These are phyloP conservation scores for Ramichloridium luteum DNA, from an alignment of 2,329 filamentous ascomycete genomes.

Conservation along the genomic window DNA sequence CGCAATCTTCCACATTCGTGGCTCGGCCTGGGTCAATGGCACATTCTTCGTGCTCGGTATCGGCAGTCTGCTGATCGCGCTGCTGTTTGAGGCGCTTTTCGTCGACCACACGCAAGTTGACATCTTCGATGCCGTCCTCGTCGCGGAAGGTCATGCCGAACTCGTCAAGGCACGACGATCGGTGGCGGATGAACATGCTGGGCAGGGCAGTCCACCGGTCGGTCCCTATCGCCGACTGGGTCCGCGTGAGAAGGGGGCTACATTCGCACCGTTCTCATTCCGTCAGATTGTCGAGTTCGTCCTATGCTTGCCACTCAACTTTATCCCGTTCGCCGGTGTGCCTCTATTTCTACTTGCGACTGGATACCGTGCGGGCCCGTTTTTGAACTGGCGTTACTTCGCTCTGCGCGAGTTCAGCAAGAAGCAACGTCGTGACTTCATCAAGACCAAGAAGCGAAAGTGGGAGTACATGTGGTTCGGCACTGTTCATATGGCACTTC, in stretches of 20 bases:
- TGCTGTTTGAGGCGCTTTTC: constrained; percentile 42
- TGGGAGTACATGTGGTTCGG: constrained; percentile 94
- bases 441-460: constrained; percentile 47
- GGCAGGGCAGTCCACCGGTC: too few relatives aligned
- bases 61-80: constrained; percentile 47
- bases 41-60: constrained; percentile 68
- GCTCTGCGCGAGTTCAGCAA: constrained; percentile 63
- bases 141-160: constrained; percentile 58
- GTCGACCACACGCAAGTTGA: constrained; percentile 65
- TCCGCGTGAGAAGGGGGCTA: constrained; percentile 61
- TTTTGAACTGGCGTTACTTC: constrained; percentile 87
- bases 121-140: constrained; percentile 69
- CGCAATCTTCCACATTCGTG: constrained; percentile 65
- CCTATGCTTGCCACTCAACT: constrained; percentile 56
- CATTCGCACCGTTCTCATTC: constrained; percentile 80
- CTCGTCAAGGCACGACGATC: constrained; percentile 49
- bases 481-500: constrained; percentile 66
- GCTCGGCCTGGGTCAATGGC: constrained; percentile 80
- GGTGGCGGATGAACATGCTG: constrained; percentile 45
- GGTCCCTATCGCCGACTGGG: constrained; percentile 69
- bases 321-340: constrained; percentile 71
- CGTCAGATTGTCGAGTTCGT: constrained; percentile 83
- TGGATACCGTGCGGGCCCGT: constrained; percentile 72
- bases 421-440: constrained; percentile 59
- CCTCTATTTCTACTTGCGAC: constrained; percentile 81